phyloP scores from a whole-genome alignment of 345 rosid species.

The Acer campestre region DNA sequence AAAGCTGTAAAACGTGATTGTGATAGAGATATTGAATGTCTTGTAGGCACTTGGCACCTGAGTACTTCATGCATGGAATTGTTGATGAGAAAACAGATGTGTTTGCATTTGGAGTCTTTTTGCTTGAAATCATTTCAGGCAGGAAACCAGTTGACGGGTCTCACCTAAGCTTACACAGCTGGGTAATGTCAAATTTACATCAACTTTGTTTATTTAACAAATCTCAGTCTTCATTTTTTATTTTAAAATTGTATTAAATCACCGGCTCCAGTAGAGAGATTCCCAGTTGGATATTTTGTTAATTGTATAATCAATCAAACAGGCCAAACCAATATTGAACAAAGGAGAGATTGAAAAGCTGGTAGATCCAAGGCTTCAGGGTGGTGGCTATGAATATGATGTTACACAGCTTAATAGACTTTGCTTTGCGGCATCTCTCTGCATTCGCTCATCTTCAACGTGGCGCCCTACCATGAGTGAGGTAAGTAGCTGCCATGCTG shows the following conservation, averaged over 20 bases:
- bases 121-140: conserved; percentile 86
- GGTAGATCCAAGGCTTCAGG: conserved; percentile 79
- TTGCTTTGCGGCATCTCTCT: conserved; percentile 83
- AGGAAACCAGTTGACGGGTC: conserved; percentile 86
- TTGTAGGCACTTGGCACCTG: conserved; percentile 87
- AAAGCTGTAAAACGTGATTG: not conserved
- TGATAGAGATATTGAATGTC: conserved; percentile 1
- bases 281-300: not conserved
- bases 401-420: conserved; percentile 59
- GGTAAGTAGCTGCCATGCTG: conserved; percentile 39
- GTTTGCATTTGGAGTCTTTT: conserved; percentile 92
- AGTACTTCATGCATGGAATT: conserved; percentile 93
- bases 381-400: conserved; percentile 42
- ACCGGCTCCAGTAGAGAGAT: conserved; percentile 12
- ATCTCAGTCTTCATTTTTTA: not conserved
- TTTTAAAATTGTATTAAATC: not conserved
- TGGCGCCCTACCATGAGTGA: conserved; percentile 93
- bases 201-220: not conserved
- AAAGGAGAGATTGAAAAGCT: conserved; percentile 63
- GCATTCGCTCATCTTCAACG: conserved; percentile 70
- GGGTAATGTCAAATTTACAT: conserved; percentile 50
- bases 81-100: conserved; percentile 99
- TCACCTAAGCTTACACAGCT: conserved; percentile 87
- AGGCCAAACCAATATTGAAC: conserved; percentile 81
- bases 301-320: conserved; percentile 11